Evolutionary conservation across 768 basidiomycete species (phyloP).

Genomic region (Trametes elegans): DNA sequence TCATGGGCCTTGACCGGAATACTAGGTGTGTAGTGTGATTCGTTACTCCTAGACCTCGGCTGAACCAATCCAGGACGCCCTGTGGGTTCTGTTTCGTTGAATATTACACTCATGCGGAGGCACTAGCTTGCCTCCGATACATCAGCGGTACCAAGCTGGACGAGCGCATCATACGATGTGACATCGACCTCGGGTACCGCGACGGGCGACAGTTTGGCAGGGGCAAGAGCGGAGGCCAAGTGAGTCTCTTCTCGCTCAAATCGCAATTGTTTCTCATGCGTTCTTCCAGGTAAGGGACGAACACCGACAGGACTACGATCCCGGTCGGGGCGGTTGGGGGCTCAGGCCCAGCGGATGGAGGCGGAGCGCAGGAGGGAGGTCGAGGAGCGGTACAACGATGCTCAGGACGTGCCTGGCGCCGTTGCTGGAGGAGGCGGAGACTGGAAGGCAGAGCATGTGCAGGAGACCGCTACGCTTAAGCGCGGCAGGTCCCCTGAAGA

Average conservation of each 20-base stretch:
- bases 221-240: constrained; percentile 96
- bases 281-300: constrained; percentile 74
- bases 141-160: constrained; percentile 98
- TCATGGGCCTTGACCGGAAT: constrained; percentile 92
- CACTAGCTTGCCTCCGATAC: constrained; percentile 88
- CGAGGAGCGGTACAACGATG: constrained; percentile 84
- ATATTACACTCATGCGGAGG: constrained; percentile 93
- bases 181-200: constrained; percentile 93
- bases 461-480: constrained; percentile 52
- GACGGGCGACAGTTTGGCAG: constrained; percentile 97
- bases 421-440: constrained; percentile 84
- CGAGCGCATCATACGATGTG: constrained; percentile 97
- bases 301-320: constrained; percentile 94
- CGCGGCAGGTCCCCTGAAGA: constrained; percentile 78
- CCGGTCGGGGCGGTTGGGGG: constrained; percentile 96
- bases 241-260: constrained; percentile 18
- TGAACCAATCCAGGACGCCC: constrained; percentile 58
- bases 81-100: constrained; percentile 97
- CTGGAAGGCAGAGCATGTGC: constrained; percentile 65
- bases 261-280: constrained; percentile 7
- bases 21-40: constrained; percentile 53
- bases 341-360: constrained; percentile 73
- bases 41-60: neutral
- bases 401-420: constrained; percentile 73
- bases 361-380: constrained; percentile 76